A percentile compares a stretch with the other conserved stretches of the same genome.
Evolutionary conservation across 257 asterid species (phyloP).

Genomic region (Anisodus tanguticus): DNA sequence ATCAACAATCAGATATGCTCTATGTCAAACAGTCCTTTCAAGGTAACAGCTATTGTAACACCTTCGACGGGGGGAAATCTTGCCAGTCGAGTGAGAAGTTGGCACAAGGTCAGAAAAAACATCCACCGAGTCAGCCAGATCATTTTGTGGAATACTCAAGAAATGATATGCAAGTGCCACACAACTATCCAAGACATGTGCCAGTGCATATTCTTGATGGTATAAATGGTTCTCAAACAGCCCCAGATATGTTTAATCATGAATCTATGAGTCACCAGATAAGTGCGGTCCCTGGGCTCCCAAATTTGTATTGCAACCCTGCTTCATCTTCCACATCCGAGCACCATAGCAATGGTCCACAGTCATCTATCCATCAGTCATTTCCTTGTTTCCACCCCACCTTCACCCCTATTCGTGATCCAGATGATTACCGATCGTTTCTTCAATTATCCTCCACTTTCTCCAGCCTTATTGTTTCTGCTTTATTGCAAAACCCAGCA

Average conservation of each 20-base stretch:
- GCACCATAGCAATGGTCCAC: constrained; percentile 53
- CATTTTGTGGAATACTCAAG: constrained; percentile 41
- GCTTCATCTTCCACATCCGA: constrained; percentile 58
- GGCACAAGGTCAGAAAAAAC: constrained; percentile 37
- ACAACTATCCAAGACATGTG: constrained; percentile 72
- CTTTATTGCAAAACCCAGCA: constrained; percentile 82
- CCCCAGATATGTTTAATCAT: constrained; percentile 43
- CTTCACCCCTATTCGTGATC: constrained; percentile 60
- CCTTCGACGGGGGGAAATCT: constrained; percentile 42
- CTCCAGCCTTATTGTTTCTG: constrained; percentile 78
- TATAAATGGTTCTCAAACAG: constrained; percentile 44
- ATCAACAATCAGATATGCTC: constrained; percentile 44
- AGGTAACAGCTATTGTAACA: constrained; percentile 46
- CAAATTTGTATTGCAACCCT: constrained; percentile 50
- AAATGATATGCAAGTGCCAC: constrained; percentile 51
- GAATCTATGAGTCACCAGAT: constrained; percentile 51
- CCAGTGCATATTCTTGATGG: constrained; percentile 93
- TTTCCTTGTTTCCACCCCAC: constrained; percentile 66
- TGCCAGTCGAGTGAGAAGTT: constrained; percentile 46
- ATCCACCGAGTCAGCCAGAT: constrained; percentile 50
- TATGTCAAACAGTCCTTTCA: constrained; percentile 46
- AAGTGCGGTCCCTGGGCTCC: constrained; percentile 52
- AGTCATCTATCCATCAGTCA: constrained; percentile 62
- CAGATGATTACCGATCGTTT: constrained; percentile 65
- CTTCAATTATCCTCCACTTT: constrained; percentile 67